Conservation (phyloP, 257 asterid genomes). For the Nicotiana benthamiana region DNA sequence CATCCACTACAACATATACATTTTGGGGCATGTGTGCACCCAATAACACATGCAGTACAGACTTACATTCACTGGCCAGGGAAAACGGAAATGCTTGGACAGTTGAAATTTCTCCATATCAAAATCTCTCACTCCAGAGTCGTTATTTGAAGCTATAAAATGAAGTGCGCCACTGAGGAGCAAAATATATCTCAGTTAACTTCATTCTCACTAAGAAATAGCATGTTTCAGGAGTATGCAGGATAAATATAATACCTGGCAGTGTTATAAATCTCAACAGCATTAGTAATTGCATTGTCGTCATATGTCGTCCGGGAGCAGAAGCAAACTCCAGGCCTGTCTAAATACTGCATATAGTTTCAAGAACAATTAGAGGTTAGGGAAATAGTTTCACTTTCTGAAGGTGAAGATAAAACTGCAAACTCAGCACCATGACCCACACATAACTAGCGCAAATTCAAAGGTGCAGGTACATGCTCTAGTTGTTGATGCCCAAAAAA, state of each 20-base stretch:
- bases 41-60: neutral
- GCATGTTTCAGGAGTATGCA: neutral
- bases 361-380: neutral
- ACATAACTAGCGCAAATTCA: neutral
- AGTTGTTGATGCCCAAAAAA: neutral
- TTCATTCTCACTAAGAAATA: constrained; percentile 1
- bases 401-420: neutral
- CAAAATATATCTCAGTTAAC: neutral
- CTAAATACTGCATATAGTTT: constrained; percentile 55
- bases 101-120: constrained; percentile 84
- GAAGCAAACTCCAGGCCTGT: constrained; percentile 81
- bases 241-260: constrained; percentile 42
- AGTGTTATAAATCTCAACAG: constrained; percentile 69
- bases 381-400: neutral
- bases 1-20: neutral
- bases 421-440: neutral
- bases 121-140: constrained; percentile 77
- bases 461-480: neutral
- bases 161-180: constrained; percentile 42
- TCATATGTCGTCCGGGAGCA: constrained; percentile 90
- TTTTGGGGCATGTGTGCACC: neutral
- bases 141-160: constrained; percentile 87
- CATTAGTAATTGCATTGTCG: constrained; percentile 94
- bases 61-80: constrained; percentile 97
- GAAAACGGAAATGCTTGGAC: constrained; percentile 54